phyloP scores from a whole-genome alignment of 768 basidiomycete species.

The Podaxis sp. region DNA sequence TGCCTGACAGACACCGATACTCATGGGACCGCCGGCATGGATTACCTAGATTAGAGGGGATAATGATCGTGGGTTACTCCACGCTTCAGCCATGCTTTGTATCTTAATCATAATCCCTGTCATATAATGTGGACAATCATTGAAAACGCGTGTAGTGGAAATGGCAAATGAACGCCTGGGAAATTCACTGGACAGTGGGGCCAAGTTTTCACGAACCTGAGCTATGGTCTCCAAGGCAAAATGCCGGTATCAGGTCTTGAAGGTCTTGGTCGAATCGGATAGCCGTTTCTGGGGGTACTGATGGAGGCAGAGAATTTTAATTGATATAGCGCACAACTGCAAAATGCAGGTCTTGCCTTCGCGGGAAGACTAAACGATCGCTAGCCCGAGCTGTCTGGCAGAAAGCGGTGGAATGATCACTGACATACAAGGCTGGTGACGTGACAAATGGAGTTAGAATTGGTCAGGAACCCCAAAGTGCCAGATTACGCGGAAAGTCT shows the following conservation, averaged over 20 bases:
- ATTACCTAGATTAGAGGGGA: background rate
- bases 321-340: background rate
- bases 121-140: background rate
- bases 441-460: background rate
- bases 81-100: background rate
- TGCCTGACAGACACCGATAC: background rate
- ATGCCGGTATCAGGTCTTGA: no score
- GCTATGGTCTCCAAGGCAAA: no score
- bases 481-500: background rate
- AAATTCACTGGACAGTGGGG: no score
- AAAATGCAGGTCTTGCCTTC: background rate
- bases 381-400: background rate
- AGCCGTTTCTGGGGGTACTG: background rate
- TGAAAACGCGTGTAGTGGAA: background rate
- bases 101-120: background rate
- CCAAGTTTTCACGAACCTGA: no score
- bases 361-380: conserved; percentile 2
- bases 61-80: background rate
- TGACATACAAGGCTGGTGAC: background rate
- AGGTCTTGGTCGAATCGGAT: no score
- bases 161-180: background rate
- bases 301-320: background rate
- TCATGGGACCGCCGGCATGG: background rate
- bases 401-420: background rate
- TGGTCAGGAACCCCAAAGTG: background rate